Evolutionary conservation across 805 yeast species (phyloP).

Genomic region (Kuraishia hungarica): DNA sequence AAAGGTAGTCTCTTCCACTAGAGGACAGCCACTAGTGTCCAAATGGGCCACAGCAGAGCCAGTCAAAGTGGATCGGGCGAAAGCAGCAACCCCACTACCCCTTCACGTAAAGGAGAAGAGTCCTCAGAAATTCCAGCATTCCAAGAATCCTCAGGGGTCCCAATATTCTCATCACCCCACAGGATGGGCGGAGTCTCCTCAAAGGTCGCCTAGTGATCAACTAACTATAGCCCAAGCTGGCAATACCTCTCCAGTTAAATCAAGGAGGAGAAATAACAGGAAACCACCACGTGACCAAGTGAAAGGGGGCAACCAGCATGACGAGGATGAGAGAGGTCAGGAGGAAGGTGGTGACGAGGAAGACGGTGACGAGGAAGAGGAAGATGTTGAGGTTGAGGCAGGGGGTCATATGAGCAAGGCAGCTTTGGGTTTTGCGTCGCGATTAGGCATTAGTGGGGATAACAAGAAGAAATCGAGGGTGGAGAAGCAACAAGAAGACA

Average conservation of each 20-base stretch:
- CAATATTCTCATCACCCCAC: too few relatives aligned
- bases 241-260: not conserved
- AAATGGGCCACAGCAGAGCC: constrained; percentile 1
- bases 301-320: not conserved
- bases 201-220: not conserved
- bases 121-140: too few relatives aligned
- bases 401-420: not conserved
- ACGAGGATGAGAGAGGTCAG: not conserved
- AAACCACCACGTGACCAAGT: constrained; percentile 1
- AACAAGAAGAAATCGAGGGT: too few relatives aligned
- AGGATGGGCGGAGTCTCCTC: not conserved
- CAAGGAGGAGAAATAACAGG: not conserved
- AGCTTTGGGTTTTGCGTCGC: not conserved
- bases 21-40: not conserved
- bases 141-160: too few relatives aligned
- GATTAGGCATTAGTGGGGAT: not conserved
- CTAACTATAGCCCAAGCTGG: not conserved
- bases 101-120: too few relatives aligned
- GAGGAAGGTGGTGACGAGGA: not conserved
- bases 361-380: not conserved
- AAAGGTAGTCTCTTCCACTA: not conserved
- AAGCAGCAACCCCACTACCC: too few relatives aligned
- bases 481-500: not conserved
- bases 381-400: not conserved
- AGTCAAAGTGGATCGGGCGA: not conserved